These are phyloP conservation scores for Ceratocystis ficicola DNA, from an alignment of 2,329 filamentous ascomycete species.

Conservation along the genomic window DNA sequence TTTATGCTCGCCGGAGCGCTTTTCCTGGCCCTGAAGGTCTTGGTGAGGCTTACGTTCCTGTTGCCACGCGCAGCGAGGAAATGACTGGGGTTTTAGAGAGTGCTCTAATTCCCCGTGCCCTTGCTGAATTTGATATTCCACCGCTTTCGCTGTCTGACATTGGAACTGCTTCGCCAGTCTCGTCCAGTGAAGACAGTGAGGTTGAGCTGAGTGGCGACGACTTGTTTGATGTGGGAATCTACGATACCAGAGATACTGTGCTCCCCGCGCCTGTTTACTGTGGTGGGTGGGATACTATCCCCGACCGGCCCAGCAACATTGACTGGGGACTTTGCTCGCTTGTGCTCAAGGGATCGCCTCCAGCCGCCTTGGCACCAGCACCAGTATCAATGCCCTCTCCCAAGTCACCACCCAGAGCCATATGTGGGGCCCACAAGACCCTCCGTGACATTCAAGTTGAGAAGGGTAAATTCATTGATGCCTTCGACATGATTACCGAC, in stretches of 20 bases:
- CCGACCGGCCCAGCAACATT: not conserved
- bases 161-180: not conserved
- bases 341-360: not conserved
- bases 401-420: not conserved
- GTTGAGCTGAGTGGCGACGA: slow-evolving; percentile 14
- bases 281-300: slow-evolving; percentile 7
- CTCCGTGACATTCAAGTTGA: slow-evolving; percentile 10
- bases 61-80: not conserved
- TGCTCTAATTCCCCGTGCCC: not conserved
- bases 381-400: not conserved
- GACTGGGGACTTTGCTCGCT: slow-evolving; percentile 10
- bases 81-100: not conserved
- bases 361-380: not conserved
- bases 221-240: slow-evolving; percentile 12
- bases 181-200: not conserved
- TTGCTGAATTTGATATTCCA: not conserved
- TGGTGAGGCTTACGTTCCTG: not conserved
- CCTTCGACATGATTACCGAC: slow-evolving; percentile 6
- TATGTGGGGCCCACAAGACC: not conserved
- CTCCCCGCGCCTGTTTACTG: slow-evolving; percentile 9
- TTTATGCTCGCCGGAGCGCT: not conserved
- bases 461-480: slow-evolving; percentile 5
- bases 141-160: not conserved
- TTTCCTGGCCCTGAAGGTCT: not conserved
- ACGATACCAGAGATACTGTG: not conserved